These are phyloP conservation scores for Starmerella roubikii DNA, from an alignment of 805 yeast genomes.

Conservation along the genomic window DNA sequence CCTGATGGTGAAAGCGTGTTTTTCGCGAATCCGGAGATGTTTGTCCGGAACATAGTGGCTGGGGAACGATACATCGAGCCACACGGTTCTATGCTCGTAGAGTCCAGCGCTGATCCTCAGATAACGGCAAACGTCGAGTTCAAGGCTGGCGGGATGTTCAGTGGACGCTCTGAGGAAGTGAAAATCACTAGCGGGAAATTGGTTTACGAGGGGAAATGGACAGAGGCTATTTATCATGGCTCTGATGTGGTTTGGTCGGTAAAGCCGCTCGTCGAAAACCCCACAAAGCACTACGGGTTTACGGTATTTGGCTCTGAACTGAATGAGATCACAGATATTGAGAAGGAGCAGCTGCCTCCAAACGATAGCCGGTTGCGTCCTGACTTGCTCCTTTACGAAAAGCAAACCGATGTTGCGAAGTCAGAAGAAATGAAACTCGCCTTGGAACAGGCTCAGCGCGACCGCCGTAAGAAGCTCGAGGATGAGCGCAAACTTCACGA, in stretches of 20 bases:
- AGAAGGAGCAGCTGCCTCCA: constrained; percentile 52
- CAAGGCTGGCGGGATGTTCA: constrained; percentile 72
- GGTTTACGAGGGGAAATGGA: constrained; percentile 61
- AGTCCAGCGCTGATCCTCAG: constrained; percentile 44
- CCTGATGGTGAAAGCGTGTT: constrained; percentile 54
- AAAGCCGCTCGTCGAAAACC: constrained; percentile 47
- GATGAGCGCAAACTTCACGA: constrained; percentile 33
- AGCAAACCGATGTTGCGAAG: constrained; percentile 43
- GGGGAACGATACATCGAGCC: constrained; percentile 95
- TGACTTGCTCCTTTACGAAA: constrained; percentile 60
- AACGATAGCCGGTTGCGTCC: constrained; percentile 87
- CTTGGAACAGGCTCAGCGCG: constrained; percentile 71
- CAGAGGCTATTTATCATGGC: constrained; percentile 30
- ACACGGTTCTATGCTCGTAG: constrained; percentile 47
- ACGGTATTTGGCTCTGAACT: constrained; percentile 68
- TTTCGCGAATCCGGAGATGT: constrained; percentile 73
- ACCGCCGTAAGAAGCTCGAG: constrained; percentile 48
- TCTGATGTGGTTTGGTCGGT: constrained; percentile 49
- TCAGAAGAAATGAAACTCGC: constrained; percentile 60
- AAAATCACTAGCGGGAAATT: constrained; percentile 22
- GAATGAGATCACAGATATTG: constrained; percentile 65
- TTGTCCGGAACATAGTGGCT: constrained; percentile 75
- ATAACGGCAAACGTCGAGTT: constrained; percentile 57
- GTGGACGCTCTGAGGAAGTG: constrained; percentile 64
- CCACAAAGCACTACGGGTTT: constrained; percentile 65